A percentile compares a stretch with the other conserved stretches of the same genome.
Conservation (phyloP, 1,284 basidiomycete species). For the Boletus smithii region DNA sequence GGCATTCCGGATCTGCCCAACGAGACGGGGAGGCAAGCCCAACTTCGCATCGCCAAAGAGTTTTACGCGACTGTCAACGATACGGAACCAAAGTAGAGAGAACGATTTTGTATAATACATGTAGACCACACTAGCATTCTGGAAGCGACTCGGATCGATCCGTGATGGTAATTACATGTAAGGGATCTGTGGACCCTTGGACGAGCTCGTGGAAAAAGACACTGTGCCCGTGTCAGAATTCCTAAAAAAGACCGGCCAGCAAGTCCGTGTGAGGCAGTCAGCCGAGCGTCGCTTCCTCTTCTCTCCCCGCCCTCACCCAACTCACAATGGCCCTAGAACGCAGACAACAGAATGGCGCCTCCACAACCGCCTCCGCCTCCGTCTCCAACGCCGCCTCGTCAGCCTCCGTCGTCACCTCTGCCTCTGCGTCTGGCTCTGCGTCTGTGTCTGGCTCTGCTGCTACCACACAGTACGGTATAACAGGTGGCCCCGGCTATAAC, state of each 20-base stretch:
- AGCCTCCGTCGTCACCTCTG: background rate
- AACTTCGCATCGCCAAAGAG: conserved; percentile 77
- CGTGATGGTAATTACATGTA: too few relatives aligned
- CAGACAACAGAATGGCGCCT: conserved; percentile 20
- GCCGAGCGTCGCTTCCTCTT: conserved; percentile 1
- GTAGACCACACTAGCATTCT: too few relatives aligned
- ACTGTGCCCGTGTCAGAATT: too few relatives aligned
- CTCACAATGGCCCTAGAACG: conserved; percentile 19
- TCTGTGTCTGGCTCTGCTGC: background rate
- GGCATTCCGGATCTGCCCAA: conserved; percentile 56
- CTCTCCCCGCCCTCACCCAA: background rate
- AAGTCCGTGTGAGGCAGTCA: conserved; percentile 13
- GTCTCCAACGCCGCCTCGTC: background rate
- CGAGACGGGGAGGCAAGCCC: conserved; percentile 68
- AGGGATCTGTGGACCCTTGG: too few relatives aligned
- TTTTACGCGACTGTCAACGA: conserved; percentile 85
- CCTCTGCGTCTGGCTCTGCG: conserved; percentile 1
- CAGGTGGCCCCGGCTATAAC: conserved; percentile 24
- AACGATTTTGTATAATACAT: too few relatives aligned
- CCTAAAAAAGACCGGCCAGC: conserved; percentile 7
- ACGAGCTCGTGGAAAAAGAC: too few relatives aligned
- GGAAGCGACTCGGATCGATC: too few relatives aligned
- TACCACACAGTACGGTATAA: conserved; percentile 19
- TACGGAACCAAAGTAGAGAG: conserved; percentile 45
- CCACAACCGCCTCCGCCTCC: background rate